Percentiles rank a stretch among this genome's conserved stretches.
Evolutionary conservation across 257 asterid genomes (phyloP).

Genomic region (Solanum clarkiae): DNA sequence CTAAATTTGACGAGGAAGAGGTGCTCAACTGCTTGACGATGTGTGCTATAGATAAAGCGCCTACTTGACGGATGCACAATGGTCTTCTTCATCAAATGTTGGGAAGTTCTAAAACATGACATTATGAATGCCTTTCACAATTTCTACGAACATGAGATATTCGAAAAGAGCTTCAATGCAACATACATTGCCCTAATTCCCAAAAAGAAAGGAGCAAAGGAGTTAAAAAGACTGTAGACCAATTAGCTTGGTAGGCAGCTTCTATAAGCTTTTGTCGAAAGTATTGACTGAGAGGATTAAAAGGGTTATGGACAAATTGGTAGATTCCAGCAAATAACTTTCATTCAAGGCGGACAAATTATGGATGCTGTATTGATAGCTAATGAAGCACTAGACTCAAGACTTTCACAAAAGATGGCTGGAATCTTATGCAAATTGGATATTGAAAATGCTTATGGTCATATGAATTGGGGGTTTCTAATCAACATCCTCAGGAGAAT

Average conservation of each 20-base stretch:
- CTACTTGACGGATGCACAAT: not conserved
- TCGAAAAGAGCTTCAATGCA: not conserved
- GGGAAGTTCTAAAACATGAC: not conserved
- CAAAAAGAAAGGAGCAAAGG: not conserved
- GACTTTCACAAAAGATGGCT: not conserved
- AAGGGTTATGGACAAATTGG: not conserved
- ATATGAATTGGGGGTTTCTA: not conserved
- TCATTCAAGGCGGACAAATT: not conserved
- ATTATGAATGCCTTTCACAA: not conserved
- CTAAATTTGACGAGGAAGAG: not conserved
- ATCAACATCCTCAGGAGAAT: not conserved
- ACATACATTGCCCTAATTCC: not conserved
- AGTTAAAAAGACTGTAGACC: not conserved
- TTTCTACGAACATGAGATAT: not conserved
- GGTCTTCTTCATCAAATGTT: not conserved
- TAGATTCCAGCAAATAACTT: not conserved
- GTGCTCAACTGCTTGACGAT: not conserved
- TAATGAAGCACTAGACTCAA: not conserved
- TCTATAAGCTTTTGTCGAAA: not conserved
- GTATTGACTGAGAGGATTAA: not conserved
- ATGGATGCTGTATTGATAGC: not conserved
- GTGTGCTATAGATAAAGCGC: not conserved
- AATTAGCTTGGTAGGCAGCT: not conserved
- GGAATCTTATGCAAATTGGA: not conserved
- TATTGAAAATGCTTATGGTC: not conserved